Base-by-base conservation (phyloP, 129 eudicot species). In the Gnaphalium uliginosum region DNA sequence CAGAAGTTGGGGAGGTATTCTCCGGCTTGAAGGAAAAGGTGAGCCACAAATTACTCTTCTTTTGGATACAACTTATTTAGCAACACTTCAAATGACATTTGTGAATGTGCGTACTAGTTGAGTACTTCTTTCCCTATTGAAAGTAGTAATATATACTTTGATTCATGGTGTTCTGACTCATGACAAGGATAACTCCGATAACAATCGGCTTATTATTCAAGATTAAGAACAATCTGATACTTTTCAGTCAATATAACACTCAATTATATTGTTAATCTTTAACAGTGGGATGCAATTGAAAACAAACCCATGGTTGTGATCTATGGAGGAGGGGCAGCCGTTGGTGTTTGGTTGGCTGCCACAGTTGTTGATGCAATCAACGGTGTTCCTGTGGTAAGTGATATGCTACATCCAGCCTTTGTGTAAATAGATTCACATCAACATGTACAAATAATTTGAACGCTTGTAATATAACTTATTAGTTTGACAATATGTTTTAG, bases 261-360 rank as follows among this genome's bases (percentile, higher is more conserved):
- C 0, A 10, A 50, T 39, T 18, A 72, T 18, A 15, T 58, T 76
- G 24, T 61, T 67, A 32, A 60, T 66, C n/a, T 69, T 69, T 69
- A 37, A 64, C 81, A 81, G 85, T 81, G 85, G 85, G 78, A 81
- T 70, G 85, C 77, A 72, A 53, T 70, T 81, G 85, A 81, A 53
- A 81, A 81, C 78, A 81, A 81, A 57, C 81, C 85, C 63, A 62
- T 71, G 56, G 73, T 73, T 70, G 60, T 76, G 54, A 68, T 81
- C 43, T 81, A 81, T 76, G 85, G 81, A 76, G 85, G 85, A 61
- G 85, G 85, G 21, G 78, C 81, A 51, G 74, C 29, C 21, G 39
- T 76, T 69, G 85, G 81, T 65, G 69, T 81, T 70, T 81, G 85
- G 85, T 66, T 81, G 71, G 65, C 78, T 77, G 63, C 78, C 35